Evolutionary conservation across 2,329 filamentous ascomycete species (phyloP).

Genomic region (Cladophialophora carrionii): DNA sequence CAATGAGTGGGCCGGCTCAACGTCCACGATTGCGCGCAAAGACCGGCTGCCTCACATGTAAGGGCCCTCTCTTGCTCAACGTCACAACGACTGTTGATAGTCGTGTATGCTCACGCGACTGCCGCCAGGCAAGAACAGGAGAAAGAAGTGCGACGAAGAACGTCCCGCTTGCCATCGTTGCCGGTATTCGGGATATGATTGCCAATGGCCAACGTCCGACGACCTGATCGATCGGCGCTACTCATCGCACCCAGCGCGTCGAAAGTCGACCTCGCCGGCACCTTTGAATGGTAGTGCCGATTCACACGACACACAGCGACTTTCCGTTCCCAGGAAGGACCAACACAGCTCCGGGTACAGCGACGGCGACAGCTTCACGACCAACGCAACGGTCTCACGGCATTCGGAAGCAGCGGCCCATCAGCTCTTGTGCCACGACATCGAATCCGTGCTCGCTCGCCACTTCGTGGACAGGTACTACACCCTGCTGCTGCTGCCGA

Average conservation of each 20-base stretch:
- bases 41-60: conserved; percentile 32
- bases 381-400: conserved; percentile 17
- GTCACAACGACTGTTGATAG: background rate
- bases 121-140: conserved; percentile 20
- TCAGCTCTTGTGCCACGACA: conserved; percentile 20
- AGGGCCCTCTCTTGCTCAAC: background rate
- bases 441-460: conserved; percentile 27
- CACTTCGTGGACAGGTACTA: conserved; percentile 32
- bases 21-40: conserved; percentile 22
- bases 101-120: background rate
- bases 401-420: conserved; percentile 24
- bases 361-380: background rate
- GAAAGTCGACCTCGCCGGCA: conserved; percentile 6
- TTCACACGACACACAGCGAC: background rate
- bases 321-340: background rate
- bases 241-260: conserved; percentile 13
- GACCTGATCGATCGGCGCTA: conserved; percentile 29
- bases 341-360: no score
- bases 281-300: background rate
- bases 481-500: conserved; percentile 24
- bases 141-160: conserved; percentile 30
- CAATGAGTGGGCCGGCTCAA: background rate
- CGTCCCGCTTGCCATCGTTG: conserved; percentile 23
- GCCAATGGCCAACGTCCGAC: conserved; percentile 28
- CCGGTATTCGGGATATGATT: conserved; percentile 14